Conservation (phyloP, 106 monocot genomes). For the Acorus calamus region DNA sequence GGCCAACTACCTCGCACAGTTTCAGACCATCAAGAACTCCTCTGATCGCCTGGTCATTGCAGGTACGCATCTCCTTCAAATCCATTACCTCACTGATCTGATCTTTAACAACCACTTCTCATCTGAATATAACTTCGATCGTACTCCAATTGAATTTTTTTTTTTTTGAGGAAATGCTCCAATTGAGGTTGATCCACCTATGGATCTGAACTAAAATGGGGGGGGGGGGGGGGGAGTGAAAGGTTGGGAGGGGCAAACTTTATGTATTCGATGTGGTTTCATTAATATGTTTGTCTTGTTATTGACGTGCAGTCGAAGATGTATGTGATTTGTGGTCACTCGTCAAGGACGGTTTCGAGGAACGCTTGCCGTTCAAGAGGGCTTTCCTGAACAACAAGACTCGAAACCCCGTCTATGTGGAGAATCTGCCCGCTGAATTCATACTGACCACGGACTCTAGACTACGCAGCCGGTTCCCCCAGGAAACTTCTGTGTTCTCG, state of each 20-base stretch:
- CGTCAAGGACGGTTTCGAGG: slow-evolving; percentile 79
- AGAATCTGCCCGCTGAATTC: slow-evolving; percentile 73
- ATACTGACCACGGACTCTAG: slow-evolving; percentile 88
- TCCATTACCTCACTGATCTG: slow-evolving; percentile 3
- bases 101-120: neutral
- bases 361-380: slow-evolving; percentile 64
- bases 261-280: neutral
- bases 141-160: neutral
- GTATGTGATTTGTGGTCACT: slow-evolving; percentile 94
- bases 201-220: too few species aligned
- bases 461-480: slow-evolving; percentile 94
- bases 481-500: slow-evolving; percentile 93
- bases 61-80: slow-evolving; percentile 26
- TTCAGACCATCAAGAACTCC: slow-evolving; percentile 86
- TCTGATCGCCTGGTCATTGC: slow-evolving; percentile 77
- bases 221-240: too few species aligned
- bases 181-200: too few species aligned
- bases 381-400: slow-evolving; percentile 81
- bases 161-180: too few species aligned
- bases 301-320: slow-evolving; percentile 66
- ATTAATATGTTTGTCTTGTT: neutral
- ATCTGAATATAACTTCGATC: neutral
- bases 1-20: slow-evolving; percentile 95
- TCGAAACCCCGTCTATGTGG: slow-evolving; percentile 66
- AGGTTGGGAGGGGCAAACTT: neutral